Evolutionary conservation across 1,284 basidiomycete genomes (phyloP), one percentile per base, ranked within the genome.

Genomic region (Kalmanozyma brasiliensis): DNA sequence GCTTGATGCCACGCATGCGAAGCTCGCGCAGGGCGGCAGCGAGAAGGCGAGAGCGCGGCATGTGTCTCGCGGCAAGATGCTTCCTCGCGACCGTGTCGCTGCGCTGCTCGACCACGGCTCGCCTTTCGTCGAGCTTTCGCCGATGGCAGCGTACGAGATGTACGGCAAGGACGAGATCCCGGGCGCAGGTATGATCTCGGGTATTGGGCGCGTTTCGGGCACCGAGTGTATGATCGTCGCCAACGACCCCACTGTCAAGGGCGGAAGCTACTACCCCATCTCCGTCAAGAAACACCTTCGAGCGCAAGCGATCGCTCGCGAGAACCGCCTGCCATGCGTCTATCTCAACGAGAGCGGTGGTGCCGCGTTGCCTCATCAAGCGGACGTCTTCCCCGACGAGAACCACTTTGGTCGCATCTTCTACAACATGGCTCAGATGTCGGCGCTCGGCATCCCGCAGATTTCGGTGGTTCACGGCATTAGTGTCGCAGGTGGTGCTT

Each of bases 381-480:
- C 93, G 1, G 91, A 94, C 79, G 93, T 89, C 7, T 93, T 93
- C 81, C 91, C 91, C 9, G 92, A 93, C 84, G 90, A 88, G 78
- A 90, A 95, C 76, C 93, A 97, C 82, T 97, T 97, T 79, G 94
- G 94, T 9, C 87, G 93, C 13, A 96, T 97, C 81, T 97, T 97
- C 84, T 96, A 94, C 83, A 96, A 97, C 79, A 96, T 95, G 92
- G 93, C 90, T 1, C 91, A 92, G 84, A 89, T 95, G 90, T 94
- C 91, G 45, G 91, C 91, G 0, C 85, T 92, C 1, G 89, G 90
- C 3, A 93, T 96, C 37, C 93, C 93, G 0, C 93, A 97, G 83
- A 90, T 97, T 76, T 90, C 92, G 24, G 88, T 94, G 17, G 93
- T 96, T 3, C 94, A 96, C 77, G 94, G 94, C 17, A 96, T 96